phyloP scores from a whole-genome alignment of 2,329 filamentous ascomycete genomes.

The Lasiodiplodia theobromae region DNA sequence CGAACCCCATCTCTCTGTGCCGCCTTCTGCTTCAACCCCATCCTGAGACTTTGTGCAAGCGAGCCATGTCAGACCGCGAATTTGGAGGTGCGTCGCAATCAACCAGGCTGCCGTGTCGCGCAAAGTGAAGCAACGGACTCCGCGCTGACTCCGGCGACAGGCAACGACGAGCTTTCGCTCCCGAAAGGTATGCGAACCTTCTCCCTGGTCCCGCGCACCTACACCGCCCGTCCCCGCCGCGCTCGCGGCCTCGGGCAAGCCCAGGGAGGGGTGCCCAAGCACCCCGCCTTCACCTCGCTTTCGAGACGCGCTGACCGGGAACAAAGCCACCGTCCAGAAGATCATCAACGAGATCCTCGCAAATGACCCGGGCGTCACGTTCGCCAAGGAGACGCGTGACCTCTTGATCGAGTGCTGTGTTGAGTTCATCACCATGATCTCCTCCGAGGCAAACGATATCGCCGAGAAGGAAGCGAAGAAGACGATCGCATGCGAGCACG shows the following conservation, averaged over 20 bases:
- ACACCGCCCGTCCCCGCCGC: background rate
- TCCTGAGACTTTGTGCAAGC: background rate
- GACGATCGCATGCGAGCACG: conserved; percentile 97
- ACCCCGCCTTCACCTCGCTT: conserved; percentile 7
- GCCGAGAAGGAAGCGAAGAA: conserved; percentile 99
- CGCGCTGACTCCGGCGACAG: conserved; percentile 22
- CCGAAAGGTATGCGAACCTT: conserved; percentile 45
- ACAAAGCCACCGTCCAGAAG: conserved; percentile 71
- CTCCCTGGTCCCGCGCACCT: background rate
- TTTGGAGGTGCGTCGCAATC: conserved; percentile 42
- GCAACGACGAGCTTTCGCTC: conserved; percentile 51
- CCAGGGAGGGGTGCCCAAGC: conserved; percentile 1
- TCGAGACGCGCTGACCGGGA: conserved; percentile 32
- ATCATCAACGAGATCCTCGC: conserved; percentile 95
- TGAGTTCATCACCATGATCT: conserved; percentile 97
- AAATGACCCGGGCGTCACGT: conserved; percentile 76
- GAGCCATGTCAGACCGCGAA: conserved; percentile 51
- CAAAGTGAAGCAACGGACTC: background rate
- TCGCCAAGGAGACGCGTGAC: conserved; percentile 94
- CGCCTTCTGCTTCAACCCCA: background rate
- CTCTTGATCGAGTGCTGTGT: conserved; percentile 98
- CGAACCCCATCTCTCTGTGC: background rate
- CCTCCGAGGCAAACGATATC: conserved; percentile 98
- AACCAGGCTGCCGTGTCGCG: conserved; percentile 8
- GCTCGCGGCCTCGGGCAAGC: background rate